phyloP scores from a whole-genome alignment of 1,139 yeast genomes.

The Yamadazyma jaroonii region DNA sequence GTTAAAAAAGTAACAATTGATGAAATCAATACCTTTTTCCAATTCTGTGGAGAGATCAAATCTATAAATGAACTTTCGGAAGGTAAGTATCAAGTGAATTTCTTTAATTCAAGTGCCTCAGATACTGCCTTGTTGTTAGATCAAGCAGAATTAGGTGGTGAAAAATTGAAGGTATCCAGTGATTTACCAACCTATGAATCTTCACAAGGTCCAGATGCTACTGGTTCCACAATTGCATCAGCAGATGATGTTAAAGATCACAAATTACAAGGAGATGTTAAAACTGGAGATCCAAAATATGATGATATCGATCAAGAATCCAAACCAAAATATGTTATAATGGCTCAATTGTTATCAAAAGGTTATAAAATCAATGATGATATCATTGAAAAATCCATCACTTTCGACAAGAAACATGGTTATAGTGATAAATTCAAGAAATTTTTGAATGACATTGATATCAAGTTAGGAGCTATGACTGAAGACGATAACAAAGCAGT shows the following conservation, averaged over 20 bases:
- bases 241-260: slow-evolving; percentile 1
- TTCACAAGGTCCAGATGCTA: slow-evolving; percentile 9
- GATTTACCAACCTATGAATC: slow-evolving; percentile 8
- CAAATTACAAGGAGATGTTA: slow-evolving; percentile 5
- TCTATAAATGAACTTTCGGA: slow-evolving; percentile 29
- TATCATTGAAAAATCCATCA: slow-evolving; percentile 57
- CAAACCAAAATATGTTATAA: slow-evolving; percentile 72
- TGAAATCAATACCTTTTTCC: slow-evolving; percentile 66
- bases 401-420: slow-evolving; percentile 66
- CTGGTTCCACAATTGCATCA: slow-evolving; percentile 17
- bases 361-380: slow-evolving; percentile 70
- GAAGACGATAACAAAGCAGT: neutral
- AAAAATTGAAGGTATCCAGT: slow-evolving; percentile 41
- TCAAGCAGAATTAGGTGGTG: slow-evolving; percentile 71
- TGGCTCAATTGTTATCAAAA: slow-evolving; percentile 72
- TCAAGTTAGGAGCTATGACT: slow-evolving; percentile 31
- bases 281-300: slow-evolving; percentile 31
- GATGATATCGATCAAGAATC: slow-evolving; percentile 70
- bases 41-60: slow-evolving; percentile 72
- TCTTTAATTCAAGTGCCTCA: slow-evolving; percentile 60
- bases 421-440: slow-evolving; percentile 52
- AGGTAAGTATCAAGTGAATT: slow-evolving; percentile 46
- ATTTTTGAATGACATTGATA: slow-evolving; percentile 55
- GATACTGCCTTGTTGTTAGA: slow-evolving; percentile 70
- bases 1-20: slow-evolving; percentile 41